Evolutionary conservation across 768 basidiomycete genomes (phyloP), one percentile per base, ranked within the genome.

Genomic region (Lactarius indigo): DNA sequence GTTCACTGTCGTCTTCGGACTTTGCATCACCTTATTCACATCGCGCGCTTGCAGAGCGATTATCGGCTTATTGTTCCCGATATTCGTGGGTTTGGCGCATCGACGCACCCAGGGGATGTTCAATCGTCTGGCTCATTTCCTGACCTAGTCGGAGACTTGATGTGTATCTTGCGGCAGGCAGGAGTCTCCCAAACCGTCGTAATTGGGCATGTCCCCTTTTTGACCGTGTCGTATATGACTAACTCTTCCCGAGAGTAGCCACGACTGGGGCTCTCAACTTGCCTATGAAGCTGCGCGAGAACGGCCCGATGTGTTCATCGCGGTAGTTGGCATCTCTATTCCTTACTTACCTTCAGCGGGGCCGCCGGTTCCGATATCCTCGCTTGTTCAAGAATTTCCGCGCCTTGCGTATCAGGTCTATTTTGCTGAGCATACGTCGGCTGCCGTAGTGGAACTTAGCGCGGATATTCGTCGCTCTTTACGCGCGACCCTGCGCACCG

Each of bases 251-350:
- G 47, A 20, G 30, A 18, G 15, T 28, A 89, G 89, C 17, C 90
- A 92, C 70, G 90, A 92, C 68, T 91, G 90, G 90, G 90, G 90
- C 41, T 78, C 87, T 1, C 79, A 82, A 61, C 67, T 84, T 4
- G 90, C 89, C 68, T 88, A 85, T 71, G 87, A 91, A 74, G 85
- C 87, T 12, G 88, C 86, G 1, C 82, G 89, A 18, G 80, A 82
- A 77, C 78, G 88, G 26, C 90, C 89, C 0, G 89, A 91, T 69
- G 74, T 87, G 2, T 83, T 90, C 72, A 77, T 74, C 1, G 87
- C 78, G 2, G 83, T 90, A 17, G 76, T 88, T n/a, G 88, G 87
- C 6, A 76, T 79, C 28, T 81, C 82, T 2, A 76, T 88, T 59
- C 90, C 90, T 86, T 91, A 91, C 70, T 74, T 86, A 18, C 81